Base-by-base conservation (phyloP, 306 rosid genomes). In the Inga leiocalycina region DNA sequence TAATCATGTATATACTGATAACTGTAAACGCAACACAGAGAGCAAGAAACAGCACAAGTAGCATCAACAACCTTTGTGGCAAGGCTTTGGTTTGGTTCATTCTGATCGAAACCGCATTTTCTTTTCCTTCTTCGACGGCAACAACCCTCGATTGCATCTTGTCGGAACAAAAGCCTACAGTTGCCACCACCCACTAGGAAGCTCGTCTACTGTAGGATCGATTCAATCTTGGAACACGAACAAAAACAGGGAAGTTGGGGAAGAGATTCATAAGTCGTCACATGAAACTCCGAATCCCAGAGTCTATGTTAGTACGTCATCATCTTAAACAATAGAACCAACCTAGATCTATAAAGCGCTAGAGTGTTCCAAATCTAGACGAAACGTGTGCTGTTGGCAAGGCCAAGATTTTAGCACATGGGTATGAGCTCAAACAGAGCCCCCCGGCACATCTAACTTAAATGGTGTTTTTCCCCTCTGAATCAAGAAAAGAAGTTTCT, bases 71-170 rank as follows among this genome's bases (percentile, higher is more conserved):
- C 77, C 94, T 78, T 2, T 89, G n/a, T 3, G 98, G 93, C 90
- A 92, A 81, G 13, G 94, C 89, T 87, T 90, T 94, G 11, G 87
- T 59, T 66, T 86, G 95, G 77, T 71, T 87, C 37, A 84, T 54
- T 80, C 97, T 82, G 85, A 20, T 81, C n/a, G 27, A 46, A 46
- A 56, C 74, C 78, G 52, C 84, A 6, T 79, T 86, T 68, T 91
- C 94, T 77, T 90, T 91, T 68, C 97, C 97, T 87, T 94, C 98
- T 87, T 97, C 99, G 62, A 87, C 32, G 32, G 91, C 81, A 84
- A 80, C 81, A 74, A 66, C 97, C 85, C 97, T 89, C 32, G 92
- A 87, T 71, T 92, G 97, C 98, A 96, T 94, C 89, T 85, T 85
- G 82, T 49, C 27, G 39, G 49, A 37, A 8, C 2, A 74, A 22